Evolutionary conservation across 1,284 basidiomycete genomes (phyloP), one percentile per base, ranked within the genome.

Genomic region (Boletus sp.): DNA sequence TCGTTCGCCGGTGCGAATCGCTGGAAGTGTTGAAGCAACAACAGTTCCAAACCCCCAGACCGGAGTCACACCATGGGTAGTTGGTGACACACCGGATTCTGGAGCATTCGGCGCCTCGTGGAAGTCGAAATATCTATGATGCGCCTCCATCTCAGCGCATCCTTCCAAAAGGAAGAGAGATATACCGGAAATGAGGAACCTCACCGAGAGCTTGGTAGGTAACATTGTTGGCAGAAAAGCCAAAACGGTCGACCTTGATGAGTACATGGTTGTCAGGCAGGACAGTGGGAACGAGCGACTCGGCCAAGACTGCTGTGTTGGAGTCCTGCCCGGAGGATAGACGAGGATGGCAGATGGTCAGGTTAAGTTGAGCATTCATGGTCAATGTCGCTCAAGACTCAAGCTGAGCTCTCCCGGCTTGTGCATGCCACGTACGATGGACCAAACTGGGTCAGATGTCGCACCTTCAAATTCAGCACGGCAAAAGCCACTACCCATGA

Each of bases 21-120:
- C 69, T 4, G 67, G 59, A 56, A 79, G 73, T 0, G 69, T 70
- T 1, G 80, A 82, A 42, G 56, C 61, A 3, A 76, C 54, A 5
- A 84, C 62, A 1, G 75, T 78, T 8, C 75, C 82, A 51, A 82
- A 84, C 4, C 80, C 81, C 82, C 82, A 84, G 7, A 82, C 82
- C 0, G 82, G 82, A 17, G 81, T 73, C 20, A 84, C 60, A 0
- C 81, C 82, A 57, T 83, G 77, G 0, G 75, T 77, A 46, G 68
- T 67, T 7, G 70, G 54, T 2, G 76, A 76, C 2, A 72, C 67
- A 9, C 55, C 55, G 10, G 16, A 55, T 55, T 36, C 52, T 44
- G 9, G 60, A 50, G 10, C 49, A 36, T 68, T 62, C 26, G 80
- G 80, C 2, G 70, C 69, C 13, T 65, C 46, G 52, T 82, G 77